Base-by-base conservation (phyloP, 148 eudicot genomes). In the Tetragonia tetragonoides region DNA sequence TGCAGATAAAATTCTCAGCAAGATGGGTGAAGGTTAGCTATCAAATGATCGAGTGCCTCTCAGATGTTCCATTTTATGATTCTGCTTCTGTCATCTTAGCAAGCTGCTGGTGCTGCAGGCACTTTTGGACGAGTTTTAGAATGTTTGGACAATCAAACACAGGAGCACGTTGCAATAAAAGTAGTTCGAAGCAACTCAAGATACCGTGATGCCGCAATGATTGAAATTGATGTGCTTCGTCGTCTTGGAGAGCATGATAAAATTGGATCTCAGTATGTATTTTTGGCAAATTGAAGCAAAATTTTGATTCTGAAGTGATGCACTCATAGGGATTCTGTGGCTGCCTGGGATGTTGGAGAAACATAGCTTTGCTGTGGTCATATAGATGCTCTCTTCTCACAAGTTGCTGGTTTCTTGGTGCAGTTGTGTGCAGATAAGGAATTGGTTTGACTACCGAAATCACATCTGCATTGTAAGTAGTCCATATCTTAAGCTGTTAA, bases 11-110 rank as follows among this genome's bases (percentile, higher is more conserved):
- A 90, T 93, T 76, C 91, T 87, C 72, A 79, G 90, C 85, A 90
- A 90, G 87, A 93, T 93, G 92, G 98, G 98, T 82, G 98, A 93
- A 93, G 98, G 98, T 93, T 88, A 86, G 94, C 89, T 70, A 91
- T 86, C 85, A 84, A 82, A 77, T 83, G 84, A 83, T 68, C 85
- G 77, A 87, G 78, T 87, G 80, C 83, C 76, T 84, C 75, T 87
- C 86, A 88, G 89, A 84, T 82, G 86, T 88, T 85, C 79, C 78
- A 78, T 87, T 84, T 86, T 83, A 79, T 85, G 85, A 83, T 86
- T 84, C 79, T 85, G 68, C 83, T 79, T 86, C 83, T 86, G 81
- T 85, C 81, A 82, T 86, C 82, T 88, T 87, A 88, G 88, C 84
- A 73, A 82, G 80, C 84, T 87, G 83, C 91, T 88, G 81, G 86